Evolutionary conservation across 2,329 filamentous ascomycete genomes (phyloP), one percentile per base, ranked within the genome.

Genomic region (Paraphaeosphaeria sporulosa): DNA sequence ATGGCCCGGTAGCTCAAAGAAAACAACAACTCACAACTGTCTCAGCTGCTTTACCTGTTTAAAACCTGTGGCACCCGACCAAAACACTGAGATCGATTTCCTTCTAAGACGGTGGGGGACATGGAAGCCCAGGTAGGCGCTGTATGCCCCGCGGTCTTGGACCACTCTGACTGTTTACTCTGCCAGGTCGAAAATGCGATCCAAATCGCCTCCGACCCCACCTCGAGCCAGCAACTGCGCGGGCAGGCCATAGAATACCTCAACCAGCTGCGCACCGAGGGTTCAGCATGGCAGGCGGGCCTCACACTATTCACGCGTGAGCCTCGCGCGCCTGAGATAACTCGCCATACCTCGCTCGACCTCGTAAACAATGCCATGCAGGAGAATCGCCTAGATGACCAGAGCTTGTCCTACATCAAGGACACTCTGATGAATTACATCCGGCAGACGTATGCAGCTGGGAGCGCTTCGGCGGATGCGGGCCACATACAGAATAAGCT

Each of bases 281-380:
- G 92, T 50, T 89, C 92, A 72, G 93, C 90, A 79, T 97, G 94
- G 92, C 93, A 96, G 79, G 88, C 92, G 71, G 96, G 94, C 81
- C 88, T 95, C 56, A 82, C 87, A 38, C 89, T 99, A 69, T 98
- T 98, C 81, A 91, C 89, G 57, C 88, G 92, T 76, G 85, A 85
- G 27, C 93, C 92, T 51, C 88, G 87, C 63, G 83, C 89, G 54
- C 89, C 90, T 65, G 94, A 97, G 69, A 89, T 97, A 56, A 90
- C 96, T 53, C 92, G 95, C 55, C 87, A 97, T 76, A 91, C 95
- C 62, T 92, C 91, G 64, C 87, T 99, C 64, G 95, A 99, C 76
- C 89, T 97, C 52, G 89, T 99, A 79, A 98, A 97, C 80, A 93
- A 91, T 81, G 93, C 93, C 50, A 88, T 97, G 49, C 91, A 96